Evolutionary conservation across 2,329 filamentous ascomycete genomes (phyloP).

Genomic region (Neospermospora avenae): DNA sequence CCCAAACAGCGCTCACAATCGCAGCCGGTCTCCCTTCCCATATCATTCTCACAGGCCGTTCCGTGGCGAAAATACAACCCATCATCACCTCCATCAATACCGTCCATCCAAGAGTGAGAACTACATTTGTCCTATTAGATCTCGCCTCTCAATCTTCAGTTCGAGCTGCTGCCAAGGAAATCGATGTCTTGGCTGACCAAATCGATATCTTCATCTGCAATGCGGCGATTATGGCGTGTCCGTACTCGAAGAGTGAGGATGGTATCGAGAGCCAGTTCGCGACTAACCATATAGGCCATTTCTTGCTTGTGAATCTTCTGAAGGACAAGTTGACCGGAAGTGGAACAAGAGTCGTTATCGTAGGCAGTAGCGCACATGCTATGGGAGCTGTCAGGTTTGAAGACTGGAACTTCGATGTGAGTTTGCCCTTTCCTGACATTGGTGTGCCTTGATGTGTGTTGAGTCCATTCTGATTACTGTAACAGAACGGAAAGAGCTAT

Average conservation of each 20-base stretch:
- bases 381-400: slow-evolving; percentile 36
- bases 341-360: slow-evolving; percentile 34
- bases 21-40: slow-evolving; percentile 21
- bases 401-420: slow-evolving; percentile 39
- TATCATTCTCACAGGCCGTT: slow-evolving; percentile 19
- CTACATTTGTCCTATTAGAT: slow-evolving; percentile 28
- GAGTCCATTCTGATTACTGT: background rate
- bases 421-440: background rate
- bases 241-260: slow-evolving; percentile 36
- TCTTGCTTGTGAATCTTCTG: slow-evolving; percentile 51
- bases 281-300: slow-evolving; percentile 52
- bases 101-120: slow-evolving; percentile 1
- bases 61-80: slow-evolving; percentile 13
- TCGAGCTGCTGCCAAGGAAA: slow-evolving; percentile 38
- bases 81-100: slow-evolving; percentile 11
- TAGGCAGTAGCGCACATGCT: slow-evolving; percentile 39
- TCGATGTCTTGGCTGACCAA: slow-evolving; percentile 33
- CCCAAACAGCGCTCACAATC: slow-evolving; percentile 18
- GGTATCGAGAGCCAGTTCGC: slow-evolving; percentile 51
- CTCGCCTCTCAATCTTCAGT: slow-evolving; percentile 41
- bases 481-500: slow-evolving; percentile 31
- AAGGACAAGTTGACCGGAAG: slow-evolving; percentile 16
- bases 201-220: slow-evolving; percentile 45
- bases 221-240: slow-evolving; percentile 27
- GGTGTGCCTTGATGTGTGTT: background rate